phyloP scores from a whole-genome alignment of 2,329 filamentous ascomycete species.

The Botrytis medusae region DNA sequence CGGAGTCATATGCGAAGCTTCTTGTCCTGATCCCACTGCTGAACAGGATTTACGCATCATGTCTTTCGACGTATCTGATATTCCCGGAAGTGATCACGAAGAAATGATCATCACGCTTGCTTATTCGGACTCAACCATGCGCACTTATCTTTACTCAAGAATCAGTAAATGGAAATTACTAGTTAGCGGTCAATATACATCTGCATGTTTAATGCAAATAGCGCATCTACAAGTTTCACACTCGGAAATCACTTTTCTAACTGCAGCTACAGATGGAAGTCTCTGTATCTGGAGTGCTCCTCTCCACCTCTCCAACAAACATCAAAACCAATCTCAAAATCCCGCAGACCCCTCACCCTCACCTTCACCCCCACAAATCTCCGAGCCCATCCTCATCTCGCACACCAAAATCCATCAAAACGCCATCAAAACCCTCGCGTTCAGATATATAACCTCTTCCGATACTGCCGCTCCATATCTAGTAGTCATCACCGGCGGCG shows the following conservation, averaged over 20 bases:
- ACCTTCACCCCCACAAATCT: background rate
- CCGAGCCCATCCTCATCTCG: constrained; percentile 25
- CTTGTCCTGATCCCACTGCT: constrained; percentile 52
- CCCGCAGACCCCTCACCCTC: background rate
- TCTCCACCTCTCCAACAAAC: background rate
- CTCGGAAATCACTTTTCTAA: constrained; percentile 49
- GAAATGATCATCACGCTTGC: constrained; percentile 59
- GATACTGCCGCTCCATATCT: constrained; percentile 26
- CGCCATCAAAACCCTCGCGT: constrained; percentile 67
- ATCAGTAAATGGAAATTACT: constrained; percentile 49
- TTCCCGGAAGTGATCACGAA: constrained; percentile 17
- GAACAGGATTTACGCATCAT: constrained; percentile 73
- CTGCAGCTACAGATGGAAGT: constrained; percentile 79
- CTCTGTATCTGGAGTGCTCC: constrained; percentile 58
- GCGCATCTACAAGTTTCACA: constrained; percentile 44
- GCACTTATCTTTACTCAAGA: constrained; percentile 52
- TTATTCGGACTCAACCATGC: constrained; percentile 81
- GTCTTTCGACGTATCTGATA: constrained; percentile 63
- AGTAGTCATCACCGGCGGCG: constrained; percentile 73
- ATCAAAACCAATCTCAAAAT: background rate
- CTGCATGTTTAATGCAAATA: constrained; percentile 72
- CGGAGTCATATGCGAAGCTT: constrained; percentile 57
- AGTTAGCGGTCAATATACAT: constrained; percentile 61
- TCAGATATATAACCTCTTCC: constrained; percentile 37
- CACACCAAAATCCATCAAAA: constrained; percentile 69